Conservation (phyloP, 148 eudicot genomes). For the Nepenthes mirabilis region DNA sequence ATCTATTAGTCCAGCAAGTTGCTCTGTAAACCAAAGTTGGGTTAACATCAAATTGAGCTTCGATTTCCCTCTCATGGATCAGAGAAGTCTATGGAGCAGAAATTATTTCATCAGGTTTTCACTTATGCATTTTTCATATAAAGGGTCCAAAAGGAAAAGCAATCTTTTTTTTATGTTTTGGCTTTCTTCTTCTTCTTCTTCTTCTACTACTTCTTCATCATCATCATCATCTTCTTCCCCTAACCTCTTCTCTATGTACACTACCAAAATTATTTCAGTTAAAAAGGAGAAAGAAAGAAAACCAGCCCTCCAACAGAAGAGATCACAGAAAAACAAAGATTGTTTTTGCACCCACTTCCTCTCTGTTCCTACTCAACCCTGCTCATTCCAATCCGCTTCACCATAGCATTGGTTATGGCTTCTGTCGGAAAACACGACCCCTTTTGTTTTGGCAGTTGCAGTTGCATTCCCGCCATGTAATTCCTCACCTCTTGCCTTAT, state of each 20-base stretch:
- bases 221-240: background rate
- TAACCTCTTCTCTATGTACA: conserved; percentile 7
- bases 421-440: conserved; percentile 26
- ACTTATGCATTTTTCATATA: too few relatives aligned
- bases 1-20: too few relatives aligned
- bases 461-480: conserved; percentile 21
- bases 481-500: conserved; percentile 39
- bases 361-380: conserved; percentile 18
- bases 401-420: conserved; percentile 25
- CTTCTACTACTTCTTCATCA: too few relatives aligned
- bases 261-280: conserved; percentile 10
- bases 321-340: too few relatives aligned
- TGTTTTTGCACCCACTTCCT: background rate
- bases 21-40: too few relatives aligned
- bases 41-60: too few relatives aligned
- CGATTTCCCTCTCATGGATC: too few relatives aligned
- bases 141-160: too few relatives aligned
- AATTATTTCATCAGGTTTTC: too few relatives aligned
- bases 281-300: conserved; percentile 1
- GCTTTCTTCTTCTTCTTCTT: too few relatives aligned
- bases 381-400: conserved; percentile 35
- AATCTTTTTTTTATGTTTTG: too few relatives aligned
- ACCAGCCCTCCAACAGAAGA: background rate
- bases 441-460: conserved; percentile 10
- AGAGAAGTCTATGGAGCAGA: too few relatives aligned